Evolutionary conservation across 2,329 filamentous ascomycete species (phyloP), one percentile per base, ranked within the genome.

Genomic region (Xylariaceae sp.): DNA sequence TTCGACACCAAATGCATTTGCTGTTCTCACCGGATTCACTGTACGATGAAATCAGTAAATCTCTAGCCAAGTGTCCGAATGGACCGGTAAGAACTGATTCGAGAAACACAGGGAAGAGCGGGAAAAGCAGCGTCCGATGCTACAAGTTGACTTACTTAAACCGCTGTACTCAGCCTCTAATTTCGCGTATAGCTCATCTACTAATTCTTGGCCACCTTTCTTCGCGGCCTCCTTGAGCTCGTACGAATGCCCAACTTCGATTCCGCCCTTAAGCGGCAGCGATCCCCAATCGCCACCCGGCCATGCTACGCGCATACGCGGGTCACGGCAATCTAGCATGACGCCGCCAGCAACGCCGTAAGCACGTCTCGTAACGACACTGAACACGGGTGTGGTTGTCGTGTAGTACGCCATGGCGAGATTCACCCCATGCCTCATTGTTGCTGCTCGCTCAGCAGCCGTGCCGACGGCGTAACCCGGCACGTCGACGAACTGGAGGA

Each of bases 211-310:
- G 3, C 58, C 58, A 1, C 58, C 58, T 19, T 55, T 45, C 39
- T 23, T 52, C n/a, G 31, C 58, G 12, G 58, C 58, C 29, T 58
- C 50, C 23, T 61, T 61, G 0, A 61, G 51, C 45, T 61, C 55
- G 33, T 40, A 44, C 4, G 58, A 55, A 37, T 61, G 58, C 0
- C 55, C 59, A 11, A 56, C 59, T 23, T 62, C 59, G n/a, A 62
- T 59, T 4, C 56, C 56, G 9, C 59, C 59, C 33, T 53, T 59
- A 3, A 62, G 56, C 21, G 59, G 59, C 29, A 62, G 40, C 26
- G 59, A 62, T 0, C 59, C 59, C 59, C 59, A 62, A 19, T 62
- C 59, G 12, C 59, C 59, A 24, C 59, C 56, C 3, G 59, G 59
- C 59, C 59, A 62, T 9, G 59, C 59, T n/a, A 62, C 56, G 11